Percentiles rank a stretch among this genome's conserved stretches.
These are phyloP conservation scores for Daldinia childiae DNA, from an alignment of 495 filamentous ascomycete species.

Conservation along the genomic window DNA sequence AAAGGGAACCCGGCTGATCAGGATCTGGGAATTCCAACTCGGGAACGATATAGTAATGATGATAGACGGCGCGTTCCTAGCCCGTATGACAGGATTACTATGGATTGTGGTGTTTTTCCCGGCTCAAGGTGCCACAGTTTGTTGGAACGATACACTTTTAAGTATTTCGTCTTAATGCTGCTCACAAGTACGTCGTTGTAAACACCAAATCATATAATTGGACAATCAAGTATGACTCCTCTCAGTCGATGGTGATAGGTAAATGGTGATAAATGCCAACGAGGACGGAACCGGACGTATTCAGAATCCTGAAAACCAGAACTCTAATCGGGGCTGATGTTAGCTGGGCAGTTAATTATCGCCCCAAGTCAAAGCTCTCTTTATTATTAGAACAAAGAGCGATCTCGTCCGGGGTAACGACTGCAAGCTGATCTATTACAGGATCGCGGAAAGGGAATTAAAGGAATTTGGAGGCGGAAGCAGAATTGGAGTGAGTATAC, in stretches of 20 bases:
- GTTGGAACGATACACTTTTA: conserved; percentile 19
- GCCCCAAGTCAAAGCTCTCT: neutral
- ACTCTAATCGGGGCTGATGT: conserved; percentile 7
- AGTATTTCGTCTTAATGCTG: conserved; percentile 12
- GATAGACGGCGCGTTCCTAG: conserved; percentile 23
- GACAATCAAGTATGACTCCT: conserved; percentile 5
- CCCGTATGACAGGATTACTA: conserved; percentile 41
- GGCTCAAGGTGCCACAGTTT: conserved; percentile 6
- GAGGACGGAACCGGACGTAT: neutral
- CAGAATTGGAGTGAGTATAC: conserved; percentile 3
- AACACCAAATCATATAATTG: conserved; percentile 11
- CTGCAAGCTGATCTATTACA: conserved; percentile 14
- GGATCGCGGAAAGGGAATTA: conserved; percentile 18
- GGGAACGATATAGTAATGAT: conserved; percentile 34
- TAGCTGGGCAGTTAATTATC: neutral
- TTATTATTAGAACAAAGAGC: conserved; percentile 39
- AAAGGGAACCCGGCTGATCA: conserved; percentile 5
- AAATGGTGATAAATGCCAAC: neutral
- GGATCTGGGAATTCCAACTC: conserved; percentile 28
- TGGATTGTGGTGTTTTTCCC: conserved; percentile 12
- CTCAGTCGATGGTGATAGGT: neutral
- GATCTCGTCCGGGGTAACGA: conserved; percentile 26
- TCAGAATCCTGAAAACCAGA: conserved; percentile 17
- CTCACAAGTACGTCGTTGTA: conserved; percentile 21
- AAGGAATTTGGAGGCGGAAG: conserved; percentile 23